phyloP scores from a whole-genome alignment of 1,284 basidiomycete species.

The Ceratobasidium sp. region DNA sequence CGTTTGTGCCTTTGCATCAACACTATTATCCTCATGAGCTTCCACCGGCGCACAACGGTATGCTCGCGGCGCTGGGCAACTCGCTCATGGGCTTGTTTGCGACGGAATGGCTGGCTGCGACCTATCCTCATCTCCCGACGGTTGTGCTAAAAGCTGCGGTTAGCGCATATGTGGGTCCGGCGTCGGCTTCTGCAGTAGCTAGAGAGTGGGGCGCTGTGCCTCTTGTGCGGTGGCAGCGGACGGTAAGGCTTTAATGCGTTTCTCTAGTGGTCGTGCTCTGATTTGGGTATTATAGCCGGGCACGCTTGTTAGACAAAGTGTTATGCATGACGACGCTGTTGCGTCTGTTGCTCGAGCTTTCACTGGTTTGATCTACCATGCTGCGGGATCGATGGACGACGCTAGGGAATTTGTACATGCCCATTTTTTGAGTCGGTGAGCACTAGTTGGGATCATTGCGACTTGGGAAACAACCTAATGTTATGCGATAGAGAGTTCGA shows the following conservation, averaged over 20 bases:
- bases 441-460: background rate
- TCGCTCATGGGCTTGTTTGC: conserved; percentile 92
- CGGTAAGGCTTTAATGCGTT: conserved; percentile 60
- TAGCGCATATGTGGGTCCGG: conserved; percentile 90
- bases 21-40: conserved; percentile 68
- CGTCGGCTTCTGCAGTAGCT: conserved; percentile 86
- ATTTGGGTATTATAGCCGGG: conserved; percentile 60
- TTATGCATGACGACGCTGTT: conserved; percentile 77
- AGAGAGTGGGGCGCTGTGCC: conserved; percentile 82
- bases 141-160: conserved; percentile 90
- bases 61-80: conserved; percentile 87
- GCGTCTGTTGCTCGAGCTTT: conserved; percentile 81
- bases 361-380: conserved; percentile 79
- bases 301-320: conserved; percentile 63
- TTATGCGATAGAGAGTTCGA: conserved; percentile 75
- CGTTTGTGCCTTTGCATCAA: conserved; percentile 71
- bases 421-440: conserved; percentile 72
- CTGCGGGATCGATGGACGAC: conserved; percentile 78
- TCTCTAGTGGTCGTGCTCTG: conserved; percentile 37
- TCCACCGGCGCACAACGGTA: conserved; percentile 77
- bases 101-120: conserved; percentile 84
- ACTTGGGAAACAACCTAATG: background rate
- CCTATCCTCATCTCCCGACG: conserved; percentile 93
- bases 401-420: conserved; percentile 88
- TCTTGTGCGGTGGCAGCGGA: conserved; percentile 78